phyloP scores from a whole-genome alignment of 805 yeast species.

The Zygotorulaspora chibaensis region DNA sequence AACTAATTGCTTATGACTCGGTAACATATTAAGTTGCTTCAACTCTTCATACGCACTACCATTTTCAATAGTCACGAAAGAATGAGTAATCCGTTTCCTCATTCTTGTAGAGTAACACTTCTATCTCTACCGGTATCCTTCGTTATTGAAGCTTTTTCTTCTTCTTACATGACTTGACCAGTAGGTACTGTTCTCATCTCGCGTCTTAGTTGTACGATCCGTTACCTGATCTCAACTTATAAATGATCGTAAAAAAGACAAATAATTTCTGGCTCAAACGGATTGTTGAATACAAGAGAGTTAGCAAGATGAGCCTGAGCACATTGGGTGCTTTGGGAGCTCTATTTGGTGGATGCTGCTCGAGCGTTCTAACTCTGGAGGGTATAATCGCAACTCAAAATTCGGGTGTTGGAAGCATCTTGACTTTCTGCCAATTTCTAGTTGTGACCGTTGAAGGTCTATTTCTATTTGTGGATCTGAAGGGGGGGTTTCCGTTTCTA shows the following conservation, averaged over 20 bases:
- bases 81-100: slow-evolving; percentile 7
- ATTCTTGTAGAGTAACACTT: background rate
- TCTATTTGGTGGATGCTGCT: slow-evolving; percentile 71
- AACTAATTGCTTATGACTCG: slow-evolving; percentile 15
- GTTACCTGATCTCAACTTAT: too few relatives aligned
- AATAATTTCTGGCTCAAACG: too few relatives aligned
- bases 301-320: slow-evolving; percentile 3
- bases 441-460: slow-evolving; percentile 47
- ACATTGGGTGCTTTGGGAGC: slow-evolving; percentile 27
- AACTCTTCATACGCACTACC: slow-evolving; percentile 17
- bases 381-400: slow-evolving; percentile 37
- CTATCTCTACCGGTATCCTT: too few relatives aligned
- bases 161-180: too few relatives aligned
- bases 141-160: too few relatives aligned
- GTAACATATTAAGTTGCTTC: slow-evolving; percentile 14
- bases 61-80: slow-evolving; percentile 13
- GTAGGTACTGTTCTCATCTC: too few relatives aligned
- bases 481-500: slow-evolving; percentile 32
- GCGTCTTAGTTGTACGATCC: too few relatives aligned
- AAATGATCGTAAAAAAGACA: too few relatives aligned
- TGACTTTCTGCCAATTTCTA: slow-evolving; percentile 57
- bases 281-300: background rate
- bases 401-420: slow-evolving; percentile 43
- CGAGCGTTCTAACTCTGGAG: slow-evolving; percentile 63
- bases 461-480: slow-evolving; percentile 34